Conservation (phyloP, 1,284 basidiomycete genomes). For the Clitocybe nebularis region DNA sequence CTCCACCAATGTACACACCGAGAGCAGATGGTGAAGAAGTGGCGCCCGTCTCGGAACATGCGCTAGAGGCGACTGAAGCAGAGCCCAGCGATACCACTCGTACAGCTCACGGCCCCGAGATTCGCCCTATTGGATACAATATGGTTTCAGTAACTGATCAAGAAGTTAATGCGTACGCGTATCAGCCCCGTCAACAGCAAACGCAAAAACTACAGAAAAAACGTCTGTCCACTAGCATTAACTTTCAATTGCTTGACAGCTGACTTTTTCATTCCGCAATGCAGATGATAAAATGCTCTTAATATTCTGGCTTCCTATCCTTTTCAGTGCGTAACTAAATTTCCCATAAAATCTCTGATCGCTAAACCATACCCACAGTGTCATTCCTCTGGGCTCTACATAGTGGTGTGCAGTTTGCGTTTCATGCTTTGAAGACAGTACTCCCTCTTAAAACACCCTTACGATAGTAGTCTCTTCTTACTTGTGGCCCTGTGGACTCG, state of each 20-base stretch:
- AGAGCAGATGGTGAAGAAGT: conserved; percentile 32
- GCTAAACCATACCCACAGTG: conserved; percentile 37
- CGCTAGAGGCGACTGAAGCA: conserved; percentile 11
- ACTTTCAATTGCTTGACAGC: conserved; percentile 4
- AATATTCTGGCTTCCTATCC: conserved; percentile 91
- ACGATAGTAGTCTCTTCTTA: too few relatives aligned
- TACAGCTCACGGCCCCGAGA: conserved; percentile 25
- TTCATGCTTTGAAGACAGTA: conserved; percentile 49
- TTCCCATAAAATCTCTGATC: conserved; percentile 1
- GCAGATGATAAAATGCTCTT: conserved; percentile 90
- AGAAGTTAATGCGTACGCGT: conserved; percentile 64
- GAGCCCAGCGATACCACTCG: conserved; percentile 15
- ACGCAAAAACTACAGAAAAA: conserved; percentile 60
- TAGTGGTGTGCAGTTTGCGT: conserved; percentile 52
- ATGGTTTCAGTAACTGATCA: conserved; percentile 49
- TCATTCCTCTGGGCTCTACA: conserved; percentile 66
- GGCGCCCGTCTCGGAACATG: conserved; percentile 8
- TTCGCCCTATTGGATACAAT: conserved; percentile 48
- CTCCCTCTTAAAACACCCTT: conserved; percentile 42
- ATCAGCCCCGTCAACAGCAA: conserved; percentile 53
- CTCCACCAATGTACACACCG: conserved; percentile 70
- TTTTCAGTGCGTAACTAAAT: conserved; percentile 57
- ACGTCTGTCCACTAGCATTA: conserved; percentile 44
- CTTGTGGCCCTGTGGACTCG: too few relatives aligned
- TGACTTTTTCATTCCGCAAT: conserved; percentile 9